Conservation (phyloP, 257 asterid species). For the Thymus quinquecostatus region DNA sequence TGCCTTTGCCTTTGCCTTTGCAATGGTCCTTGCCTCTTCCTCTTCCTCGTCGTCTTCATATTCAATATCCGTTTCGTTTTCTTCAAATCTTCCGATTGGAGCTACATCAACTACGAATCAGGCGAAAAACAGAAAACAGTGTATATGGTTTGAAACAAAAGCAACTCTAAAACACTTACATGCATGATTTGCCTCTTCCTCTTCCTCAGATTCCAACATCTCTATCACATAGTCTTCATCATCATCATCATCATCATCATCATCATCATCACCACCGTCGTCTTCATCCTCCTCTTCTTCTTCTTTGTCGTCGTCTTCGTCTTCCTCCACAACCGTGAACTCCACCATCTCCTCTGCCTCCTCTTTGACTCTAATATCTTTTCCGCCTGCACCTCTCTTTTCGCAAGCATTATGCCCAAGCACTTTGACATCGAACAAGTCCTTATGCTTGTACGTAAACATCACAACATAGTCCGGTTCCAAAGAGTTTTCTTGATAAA, state of each 20-base stretch:
- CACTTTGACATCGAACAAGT: constrained; percentile 24
- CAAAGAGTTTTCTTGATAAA: constrained; percentile 25
- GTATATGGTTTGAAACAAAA: neutral
- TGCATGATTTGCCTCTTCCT: neutral
- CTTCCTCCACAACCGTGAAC: neutral
- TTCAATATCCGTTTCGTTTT: too few species aligned
- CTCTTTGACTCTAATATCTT: neutral
- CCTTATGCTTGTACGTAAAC: constrained; percentile 6
- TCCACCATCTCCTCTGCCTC: constrained; percentile 10
- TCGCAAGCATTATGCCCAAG: constrained; percentile 15
- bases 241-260: neutral
- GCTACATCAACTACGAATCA: neutral
- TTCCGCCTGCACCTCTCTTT: constrained; percentile 4
- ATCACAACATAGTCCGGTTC: neutral
- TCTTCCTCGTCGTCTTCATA: too few species aligned
- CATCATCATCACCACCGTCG: neutral
- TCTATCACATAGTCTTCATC: neutral
- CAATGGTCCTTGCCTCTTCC: too few species aligned
- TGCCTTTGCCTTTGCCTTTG: too few species aligned
- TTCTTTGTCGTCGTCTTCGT: neutral
- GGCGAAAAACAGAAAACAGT: neutral
- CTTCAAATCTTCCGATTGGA: too few species aligned
- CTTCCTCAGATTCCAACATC: neutral
- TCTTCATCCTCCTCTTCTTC: neutral
- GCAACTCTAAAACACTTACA: neutral